These are phyloP conservation scores for Orobanche coerulescens DNA, from an alignment of 257 asterid species.

Conservation along the genomic window DNA sequence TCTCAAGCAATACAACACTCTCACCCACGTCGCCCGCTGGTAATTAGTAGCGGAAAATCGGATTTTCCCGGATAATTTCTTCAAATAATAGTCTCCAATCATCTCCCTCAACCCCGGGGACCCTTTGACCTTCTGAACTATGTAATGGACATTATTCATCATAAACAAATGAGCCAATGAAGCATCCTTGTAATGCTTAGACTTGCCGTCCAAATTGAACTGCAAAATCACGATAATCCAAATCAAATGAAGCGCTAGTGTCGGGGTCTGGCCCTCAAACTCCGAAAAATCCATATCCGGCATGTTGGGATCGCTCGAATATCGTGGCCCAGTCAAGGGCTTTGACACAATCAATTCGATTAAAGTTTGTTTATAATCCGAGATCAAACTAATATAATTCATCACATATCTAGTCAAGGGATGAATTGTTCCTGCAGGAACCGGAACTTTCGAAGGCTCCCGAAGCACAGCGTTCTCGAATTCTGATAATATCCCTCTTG, in stretches of 20 bases:
- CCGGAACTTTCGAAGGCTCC: conserved; percentile 63
- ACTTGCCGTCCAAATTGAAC: conserved; percentile 70
- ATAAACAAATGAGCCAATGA: conserved; percentile 76
- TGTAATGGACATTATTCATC: conserved; percentile 91
- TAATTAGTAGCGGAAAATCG: conserved; percentile 61
- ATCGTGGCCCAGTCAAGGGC: conserved; percentile 61
- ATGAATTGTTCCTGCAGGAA: conserved; percentile 92
- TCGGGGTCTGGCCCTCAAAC: conserved; percentile 44
- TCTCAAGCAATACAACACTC: conserved; percentile 72
- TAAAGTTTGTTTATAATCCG: conserved; percentile 66
- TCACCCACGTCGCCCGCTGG: conserved; percentile 74
- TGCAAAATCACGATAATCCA: conserved; percentile 76
- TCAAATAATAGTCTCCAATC: conserved; percentile 70
- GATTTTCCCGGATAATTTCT: conserved; percentile 48
- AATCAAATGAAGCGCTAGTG: conserved; percentile 66
- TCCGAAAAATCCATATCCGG: conserved; percentile 77
- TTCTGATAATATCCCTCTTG: conserved; percentile 69
- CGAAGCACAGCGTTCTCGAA: conserved; percentile 81
- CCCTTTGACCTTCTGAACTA: conserved; percentile 68
- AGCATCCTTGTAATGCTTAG: conserved; percentile 66
- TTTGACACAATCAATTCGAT: conserved; percentile 59
- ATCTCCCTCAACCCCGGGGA: conserved; percentile 75
- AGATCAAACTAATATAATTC: conserved; percentile 76
- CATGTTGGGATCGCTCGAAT: conserved; percentile 49
- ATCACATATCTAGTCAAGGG: conserved; percentile 90